Evolutionary conservation across 2,329 filamentous ascomycete species (phyloP).

Genomic region (Sphaerostilbella broomeana): DNA sequence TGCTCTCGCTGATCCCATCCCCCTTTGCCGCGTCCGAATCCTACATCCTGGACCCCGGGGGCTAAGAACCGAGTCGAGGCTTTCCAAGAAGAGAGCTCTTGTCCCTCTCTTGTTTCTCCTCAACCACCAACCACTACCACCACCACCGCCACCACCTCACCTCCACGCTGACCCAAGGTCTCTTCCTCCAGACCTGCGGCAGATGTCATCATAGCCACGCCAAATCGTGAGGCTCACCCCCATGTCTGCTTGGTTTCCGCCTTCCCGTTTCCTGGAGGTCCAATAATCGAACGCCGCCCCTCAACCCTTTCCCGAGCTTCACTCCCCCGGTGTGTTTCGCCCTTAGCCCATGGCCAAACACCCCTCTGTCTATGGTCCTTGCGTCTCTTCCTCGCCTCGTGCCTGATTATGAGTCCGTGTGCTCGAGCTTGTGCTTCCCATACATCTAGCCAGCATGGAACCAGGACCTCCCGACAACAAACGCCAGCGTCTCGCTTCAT

Average conservation of each 20-base stretch:
- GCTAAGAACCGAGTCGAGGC: conserved; percentile 12
- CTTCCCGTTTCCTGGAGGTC: conserved; percentile 10
- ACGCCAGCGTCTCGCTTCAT: conserved; percentile 49
- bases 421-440: conserved; percentile 24
- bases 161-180: background rate
- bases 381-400: conserved; percentile 30
- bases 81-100: no score
- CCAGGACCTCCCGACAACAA: conserved; percentile 52
- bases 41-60: conserved; percentile 5
- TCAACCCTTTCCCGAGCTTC: conserved; percentile 8
- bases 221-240: conserved; percentile 13
- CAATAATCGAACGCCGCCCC: conserved; percentile 10
- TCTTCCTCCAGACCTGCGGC: conserved; percentile 5
- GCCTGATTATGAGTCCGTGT: conserved; percentile 31
- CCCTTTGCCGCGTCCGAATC: conserved; percentile 13
- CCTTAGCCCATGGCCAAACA: conserved; percentile 25
- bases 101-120: background rate
- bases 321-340: conserved; percentile 17
- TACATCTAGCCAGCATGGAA: conserved; percentile 50
- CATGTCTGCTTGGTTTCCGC: conserved; percentile 13
- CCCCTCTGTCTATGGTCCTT: conserved; percentile 33
- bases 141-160: background rate
- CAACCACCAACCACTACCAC: background rate
- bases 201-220: conserved; percentile 15
- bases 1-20: conserved; percentile 6